These are phyloP conservation scores for Tolypocladium inflatum DNA, from an alignment of 2,329 filamentous ascomycete genomes.

Conservation along the genomic window DNA sequence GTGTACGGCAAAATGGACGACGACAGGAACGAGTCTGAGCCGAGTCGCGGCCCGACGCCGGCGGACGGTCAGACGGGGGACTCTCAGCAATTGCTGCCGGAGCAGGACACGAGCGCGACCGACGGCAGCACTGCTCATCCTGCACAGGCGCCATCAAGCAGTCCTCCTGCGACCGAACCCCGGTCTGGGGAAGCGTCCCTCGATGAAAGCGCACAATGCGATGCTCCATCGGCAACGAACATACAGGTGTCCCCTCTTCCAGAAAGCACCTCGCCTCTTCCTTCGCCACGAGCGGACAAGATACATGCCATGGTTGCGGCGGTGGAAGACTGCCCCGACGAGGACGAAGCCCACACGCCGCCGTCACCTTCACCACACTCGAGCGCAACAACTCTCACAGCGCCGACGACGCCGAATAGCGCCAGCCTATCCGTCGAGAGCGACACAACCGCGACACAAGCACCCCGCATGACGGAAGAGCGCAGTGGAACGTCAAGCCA, in stretches of 20 bases:
- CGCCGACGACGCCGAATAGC: not conserved
- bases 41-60: not conserved
- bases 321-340: constrained; percentile 7
- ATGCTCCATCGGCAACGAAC: not conserved
- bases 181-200: not conserved
- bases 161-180: not conserved
- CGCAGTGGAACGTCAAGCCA: not conserved
- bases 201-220: not conserved
- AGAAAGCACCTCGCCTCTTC: constrained; percentile 1
- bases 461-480: not conserved
- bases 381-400: not conserved
- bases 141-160: not conserved
- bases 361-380: constrained; percentile 1
- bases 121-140: not conserved
- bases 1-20: not conserved
- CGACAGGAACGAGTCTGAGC: not conserved
- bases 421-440: not conserved
- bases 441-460: not conserved
- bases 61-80: not conserved
- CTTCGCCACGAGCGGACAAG: not conserved
- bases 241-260: not conserved
- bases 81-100: not conserved
- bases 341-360: constrained; percentile 1
- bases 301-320: not conserved
- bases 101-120: not conserved